phyloP scores from a whole-genome alignment of 2,329 filamentous ascomycete species.

The Talaromyces sp. region DNA sequence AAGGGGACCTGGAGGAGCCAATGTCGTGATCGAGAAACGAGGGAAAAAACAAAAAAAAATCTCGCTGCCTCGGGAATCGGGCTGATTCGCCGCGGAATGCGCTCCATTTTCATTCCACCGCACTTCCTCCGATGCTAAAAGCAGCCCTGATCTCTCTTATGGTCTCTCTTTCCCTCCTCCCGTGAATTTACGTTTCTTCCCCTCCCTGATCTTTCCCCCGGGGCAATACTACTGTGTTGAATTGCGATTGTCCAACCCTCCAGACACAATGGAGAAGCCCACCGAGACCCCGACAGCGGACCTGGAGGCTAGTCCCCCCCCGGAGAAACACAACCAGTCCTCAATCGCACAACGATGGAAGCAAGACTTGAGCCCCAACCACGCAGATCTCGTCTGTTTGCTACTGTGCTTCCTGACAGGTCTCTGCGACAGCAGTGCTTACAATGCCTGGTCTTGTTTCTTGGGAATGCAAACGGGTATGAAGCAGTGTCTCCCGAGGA shows the following conservation, averaged over 20 bases:
- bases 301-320: slow-evolving; percentile 23
- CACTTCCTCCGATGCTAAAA: too few species aligned
- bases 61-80: not conserved
- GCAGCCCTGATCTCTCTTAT: not conserved
- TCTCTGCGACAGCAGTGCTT: slow-evolving; percentile 49
- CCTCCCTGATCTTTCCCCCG: not conserved
- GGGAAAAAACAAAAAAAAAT: not conserved
- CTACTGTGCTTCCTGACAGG: slow-evolving; percentile 46
- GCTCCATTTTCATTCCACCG: not conserved
- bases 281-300: slow-evolving; percentile 15
- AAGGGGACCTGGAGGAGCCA: not conserved
- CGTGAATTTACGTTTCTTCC: not conserved
- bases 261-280: slow-evolving; percentile 22
- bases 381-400: slow-evolving; percentile 44
- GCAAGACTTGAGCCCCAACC: slow-evolving; percentile 31
- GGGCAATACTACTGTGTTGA: not conserved
- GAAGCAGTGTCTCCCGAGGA: slow-evolving; percentile 11
- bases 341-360: slow-evolving; percentile 31
- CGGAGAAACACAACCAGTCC: slow-evolving; percentile 9
- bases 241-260: not conserved
- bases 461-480: slow-evolving; percentile 53
- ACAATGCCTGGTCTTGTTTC: slow-evolving; percentile 53
- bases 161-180: not conserved
- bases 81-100: slow-evolving; percentile 1
- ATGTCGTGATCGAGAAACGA: not conserved